Percentiles rank a stretch among this genome's conserved stretches.
phyloP scores from a whole-genome alignment of 2,329 filamentous ascomycete genomes.

The Pseudogymnoascus destructans region DNA sequence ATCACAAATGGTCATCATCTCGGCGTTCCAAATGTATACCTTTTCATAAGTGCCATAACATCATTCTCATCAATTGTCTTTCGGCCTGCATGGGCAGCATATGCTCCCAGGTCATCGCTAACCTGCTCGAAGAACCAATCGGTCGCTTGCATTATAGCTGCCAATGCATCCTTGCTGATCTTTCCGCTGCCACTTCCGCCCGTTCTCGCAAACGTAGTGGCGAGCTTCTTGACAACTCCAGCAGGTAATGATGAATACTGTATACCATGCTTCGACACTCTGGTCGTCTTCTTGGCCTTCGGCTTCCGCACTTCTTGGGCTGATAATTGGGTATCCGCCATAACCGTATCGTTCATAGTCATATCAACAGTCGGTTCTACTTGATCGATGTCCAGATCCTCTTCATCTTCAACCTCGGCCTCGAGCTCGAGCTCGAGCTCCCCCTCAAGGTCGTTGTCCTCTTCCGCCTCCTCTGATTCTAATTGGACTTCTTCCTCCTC shows the following conservation, averaged over 20 bases:
- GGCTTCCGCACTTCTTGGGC: conserved; percentile 15
- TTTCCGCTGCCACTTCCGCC: conserved; percentile 53
- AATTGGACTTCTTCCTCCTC: conserved; percentile 11
- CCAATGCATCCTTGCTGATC: conserved; percentile 60
- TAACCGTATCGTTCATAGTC: conserved; percentile 16
- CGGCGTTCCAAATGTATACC: conserved; percentile 38
- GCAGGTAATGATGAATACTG: conserved; percentile 63
- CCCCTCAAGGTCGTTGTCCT: conserved; percentile 19
- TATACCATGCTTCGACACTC: conserved; percentile 56
- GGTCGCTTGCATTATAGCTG: conserved; percentile 64
- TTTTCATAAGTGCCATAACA: conserved; percentile 67
- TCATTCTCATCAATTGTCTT: conserved; percentile 81
- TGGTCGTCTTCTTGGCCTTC: conserved; percentile 37
- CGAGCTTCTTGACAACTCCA: conserved; percentile 60
- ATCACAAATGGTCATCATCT: not conserved
- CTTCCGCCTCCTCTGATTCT: conserved; percentile 14
- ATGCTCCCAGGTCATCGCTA: conserved; percentile 65
- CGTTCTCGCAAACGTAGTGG: conserved; percentile 56
- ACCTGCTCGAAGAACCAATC: conserved; percentile 90
- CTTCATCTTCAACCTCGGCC: conserved; percentile 21
- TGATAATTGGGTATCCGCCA: conserved; percentile 8
- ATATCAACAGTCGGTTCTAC: conserved; percentile 9
- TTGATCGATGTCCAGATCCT: conserved; percentile 13
- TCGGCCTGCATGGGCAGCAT: conserved; percentile 67
- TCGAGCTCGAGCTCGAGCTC: conserved; percentile 20